Base-by-base conservation (phyloP, 768 basidiomycete species). In the Russula earlei region DNA sequence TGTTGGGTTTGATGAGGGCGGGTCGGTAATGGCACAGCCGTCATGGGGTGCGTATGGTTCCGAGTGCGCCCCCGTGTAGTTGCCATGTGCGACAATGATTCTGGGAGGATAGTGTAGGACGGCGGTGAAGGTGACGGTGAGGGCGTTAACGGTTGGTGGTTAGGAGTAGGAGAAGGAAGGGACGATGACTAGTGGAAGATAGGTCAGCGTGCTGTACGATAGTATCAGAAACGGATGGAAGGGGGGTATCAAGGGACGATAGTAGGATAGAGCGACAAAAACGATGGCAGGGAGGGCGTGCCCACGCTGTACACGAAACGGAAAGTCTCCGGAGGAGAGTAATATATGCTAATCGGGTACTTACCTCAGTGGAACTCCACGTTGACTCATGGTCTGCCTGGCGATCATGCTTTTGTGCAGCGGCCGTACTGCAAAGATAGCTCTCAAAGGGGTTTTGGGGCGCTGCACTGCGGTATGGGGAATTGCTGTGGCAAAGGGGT, bases 401-500 rank as follows among this genome's bases (percentile, higher is more conserved):
- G 25, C 29, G 34, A 22, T 48, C 55, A 22, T 41, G 43, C n/a
- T 63, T 58, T 49, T 63, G 63, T 25, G 60, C 58, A 54, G 64
- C 65, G 58, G 67, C 66, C 5, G 45, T 7, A 14, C 61, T 64
- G 55, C 68, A 66, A n/a, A 83, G 64, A 44, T 80, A 79, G 1
- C 75, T 67, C 68, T 83, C 82, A 17, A 82, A 67, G 11, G 78
- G 71, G 46, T 71, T 75, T 8, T 77, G 73, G 24, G 82, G 70
- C 22, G 78, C 81, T 42, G 77, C 77, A 62, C 77, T 79, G 51
- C 51, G 40, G 19, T 78, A 81, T 0, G 78, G 80, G 15, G 75
- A 75, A 14, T 40, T 33, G 40, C 20, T 25, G 9, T 50, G 48
- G 22, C 25, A 41, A 14, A 47, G 29, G 42, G 52, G 38, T 19